Conservation (phyloP, 2,329 filamentous ascomycete species). For the Fusarium oxysporum region DNA sequence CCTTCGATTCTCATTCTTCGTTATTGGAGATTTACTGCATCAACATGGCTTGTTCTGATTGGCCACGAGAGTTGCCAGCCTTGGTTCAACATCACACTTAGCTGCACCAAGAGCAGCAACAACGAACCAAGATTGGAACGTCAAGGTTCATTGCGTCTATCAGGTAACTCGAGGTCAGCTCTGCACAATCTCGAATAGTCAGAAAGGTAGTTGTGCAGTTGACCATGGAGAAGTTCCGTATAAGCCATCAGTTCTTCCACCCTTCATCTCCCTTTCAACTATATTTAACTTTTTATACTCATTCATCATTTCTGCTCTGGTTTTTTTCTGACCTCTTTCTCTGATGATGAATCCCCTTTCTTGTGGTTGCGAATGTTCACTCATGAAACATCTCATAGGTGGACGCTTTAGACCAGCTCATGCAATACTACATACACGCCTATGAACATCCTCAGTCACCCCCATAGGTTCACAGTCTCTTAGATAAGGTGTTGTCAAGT, state of each 20-base stretch:
- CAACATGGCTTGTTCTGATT: constrained; percentile 31
- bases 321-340: constrained; percentile 1
- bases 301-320: neutral
- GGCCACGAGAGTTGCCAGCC: constrained; percentile 15
- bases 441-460: neutral
- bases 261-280: neutral
- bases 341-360: constrained; percentile 10
- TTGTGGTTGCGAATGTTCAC: constrained; percentile 14
- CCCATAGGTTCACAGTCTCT: constrained; percentile 13
- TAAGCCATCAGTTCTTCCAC: neutral
- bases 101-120: constrained; percentile 10
- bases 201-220: neutral
- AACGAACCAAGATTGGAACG: constrained; percentile 7
- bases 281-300: neutral
- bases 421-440: constrained; percentile 21
- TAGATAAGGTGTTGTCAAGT: constrained; percentile 42
- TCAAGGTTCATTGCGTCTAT: constrained; percentile 28
- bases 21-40: constrained; percentile 19
- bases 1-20: neutral
- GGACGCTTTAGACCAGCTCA: constrained; percentile 29
- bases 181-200: neutral
- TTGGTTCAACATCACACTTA: constrained; percentile 32
- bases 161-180: neutral
- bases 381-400: constrained; percentile 34
- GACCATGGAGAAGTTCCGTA: neutral